Percentiles rank a stretch among this genome's conserved stretches.
Evolutionary conservation across 108 stramenopile genomes (phyloP).

Genomic region (Skeletonema costatum): DNA sequence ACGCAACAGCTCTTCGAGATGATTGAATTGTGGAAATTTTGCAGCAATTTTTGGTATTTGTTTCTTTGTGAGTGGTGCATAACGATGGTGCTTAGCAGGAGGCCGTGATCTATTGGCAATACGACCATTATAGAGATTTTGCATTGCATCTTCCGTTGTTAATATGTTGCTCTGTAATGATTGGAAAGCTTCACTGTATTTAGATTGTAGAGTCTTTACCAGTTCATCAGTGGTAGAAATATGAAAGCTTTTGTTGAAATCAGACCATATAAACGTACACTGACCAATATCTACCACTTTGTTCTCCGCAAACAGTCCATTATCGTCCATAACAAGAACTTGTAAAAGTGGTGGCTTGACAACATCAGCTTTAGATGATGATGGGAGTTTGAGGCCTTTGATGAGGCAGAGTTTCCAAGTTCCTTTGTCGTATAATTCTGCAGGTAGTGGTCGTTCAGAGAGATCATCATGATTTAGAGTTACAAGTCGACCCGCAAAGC

Average conservation of each 20-base stretch:
- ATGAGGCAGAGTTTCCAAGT: slow-evolving; percentile 45
- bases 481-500: slow-evolving; percentile 27
- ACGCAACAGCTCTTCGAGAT: slow-evolving; percentile 47
- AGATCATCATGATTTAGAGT: slow-evolving; percentile 3
- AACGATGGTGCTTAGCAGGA: slow-evolving; percentile 21
- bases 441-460: slow-evolving; percentile 16
- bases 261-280: slow-evolving; percentile 71
- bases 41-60: slow-evolving; percentile 43
- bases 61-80: slow-evolving; percentile 49
- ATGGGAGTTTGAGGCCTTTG: slow-evolving; percentile 13
- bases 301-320: slow-evolving; percentile 14
- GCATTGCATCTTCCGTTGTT: slow-evolving; percentile 50
- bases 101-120: slow-evolving; percentile 32
- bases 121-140: slow-evolving; percentile 48
- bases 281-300: slow-evolving; percentile 50
- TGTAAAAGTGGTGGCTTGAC: slow-evolving; percentile 28
- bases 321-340: slow-evolving; percentile 22
- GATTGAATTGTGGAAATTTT: slow-evolving; percentile 11
- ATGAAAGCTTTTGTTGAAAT: background rate
- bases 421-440: slow-evolving; percentile 44
- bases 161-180: slow-evolving; percentile 38
- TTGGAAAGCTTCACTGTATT: slow-evolving; percentile 2
- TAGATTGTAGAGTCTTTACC: slow-evolving; percentile 10
- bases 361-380: background rate
- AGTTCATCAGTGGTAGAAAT: slow-evolving; percentile 1